These are phyloP conservation scores for Aspergillus piperis DNA, from an alignment of 2,329 filamentous ascomycete species.

Conservation along the genomic window DNA sequence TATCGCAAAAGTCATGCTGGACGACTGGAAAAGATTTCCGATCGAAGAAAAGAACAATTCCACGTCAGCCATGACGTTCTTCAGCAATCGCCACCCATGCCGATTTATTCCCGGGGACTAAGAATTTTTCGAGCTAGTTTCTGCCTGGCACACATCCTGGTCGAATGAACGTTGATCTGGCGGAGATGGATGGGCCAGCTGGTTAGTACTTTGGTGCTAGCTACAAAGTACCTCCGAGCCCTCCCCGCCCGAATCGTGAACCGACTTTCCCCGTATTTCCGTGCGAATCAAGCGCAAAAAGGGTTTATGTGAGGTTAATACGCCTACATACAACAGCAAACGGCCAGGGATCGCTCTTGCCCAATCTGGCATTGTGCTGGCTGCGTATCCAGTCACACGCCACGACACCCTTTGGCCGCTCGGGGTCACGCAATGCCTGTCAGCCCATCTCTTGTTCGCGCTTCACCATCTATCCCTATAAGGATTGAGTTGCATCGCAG, in stretches of 20 bases:
- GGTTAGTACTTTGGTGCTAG: not conserved
- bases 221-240: not conserved
- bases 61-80: not conserved
- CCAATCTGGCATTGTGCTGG: not conserved
- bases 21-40: not conserved
- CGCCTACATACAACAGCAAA: too few relatives aligned
- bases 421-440: constrained; percentile 24
- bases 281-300: too few relatives aligned
- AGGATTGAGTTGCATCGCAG: constrained; percentile 32
- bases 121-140: not conserved
- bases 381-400: not conserved
- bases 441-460: constrained; percentile 47
- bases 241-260: not conserved
- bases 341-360: not conserved
- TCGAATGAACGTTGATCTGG: not conserved
- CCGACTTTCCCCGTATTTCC: not conserved
- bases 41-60: not conserved
- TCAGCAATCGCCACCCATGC: not conserved
- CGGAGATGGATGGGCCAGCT: not conserved
- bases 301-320: too few relatives aligned
- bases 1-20: not conserved
- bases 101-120: not conserved
- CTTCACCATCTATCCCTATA: constrained; percentile 43
- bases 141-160: not conserved
- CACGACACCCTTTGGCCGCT: not conserved